Conservation (phyloP, 352 stramenopile species). For the Phytophthora agathidicida region DNA sequence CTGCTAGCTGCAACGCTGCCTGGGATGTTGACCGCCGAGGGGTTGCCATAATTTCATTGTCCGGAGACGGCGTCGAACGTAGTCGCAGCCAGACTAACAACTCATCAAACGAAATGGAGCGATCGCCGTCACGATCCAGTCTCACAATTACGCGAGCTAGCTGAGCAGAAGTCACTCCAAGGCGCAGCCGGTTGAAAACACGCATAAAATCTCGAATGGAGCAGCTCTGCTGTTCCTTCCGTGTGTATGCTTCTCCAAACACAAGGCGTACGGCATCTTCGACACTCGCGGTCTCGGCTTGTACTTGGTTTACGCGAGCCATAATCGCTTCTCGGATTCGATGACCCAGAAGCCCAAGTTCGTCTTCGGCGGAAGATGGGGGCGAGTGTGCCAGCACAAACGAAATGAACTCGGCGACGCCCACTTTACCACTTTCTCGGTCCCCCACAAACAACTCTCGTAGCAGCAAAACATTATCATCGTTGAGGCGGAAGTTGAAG, state of each 20-base stretch:
- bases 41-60: neutral
- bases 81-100: conserved; percentile 71
- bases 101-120: conserved; percentile 71
- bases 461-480: conserved; percentile 50
- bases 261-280: conserved; percentile 65
- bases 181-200: conserved; percentile 40
- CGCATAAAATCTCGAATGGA: conserved; percentile 43
- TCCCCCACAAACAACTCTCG: conserved; percentile 60
- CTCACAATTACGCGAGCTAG: conserved; percentile 57
- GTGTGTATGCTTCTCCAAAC: conserved; percentile 52
- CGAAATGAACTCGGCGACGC: conserved; percentile 76
- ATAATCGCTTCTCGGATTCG: conserved; percentile 57
- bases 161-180: conserved; percentile 51
- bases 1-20: conserved; percentile 13
- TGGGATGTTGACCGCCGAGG: neutral
- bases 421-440: conserved; percentile 39
- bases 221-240: conserved; percentile 31
- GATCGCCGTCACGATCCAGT: conserved; percentile 61
- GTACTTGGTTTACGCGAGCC: conserved; percentile 34
- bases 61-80: conserved; percentile 4
- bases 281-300: conserved; percentile 40
- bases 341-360: conserved; percentile 60
- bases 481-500: conserved; percentile 51
- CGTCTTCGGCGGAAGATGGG: conserved; percentile 23
- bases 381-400: conserved; percentile 57